phyloP scores from a whole-genome alignment of 768 basidiomycete species.

The Pisolithus tinctorius region DNA sequence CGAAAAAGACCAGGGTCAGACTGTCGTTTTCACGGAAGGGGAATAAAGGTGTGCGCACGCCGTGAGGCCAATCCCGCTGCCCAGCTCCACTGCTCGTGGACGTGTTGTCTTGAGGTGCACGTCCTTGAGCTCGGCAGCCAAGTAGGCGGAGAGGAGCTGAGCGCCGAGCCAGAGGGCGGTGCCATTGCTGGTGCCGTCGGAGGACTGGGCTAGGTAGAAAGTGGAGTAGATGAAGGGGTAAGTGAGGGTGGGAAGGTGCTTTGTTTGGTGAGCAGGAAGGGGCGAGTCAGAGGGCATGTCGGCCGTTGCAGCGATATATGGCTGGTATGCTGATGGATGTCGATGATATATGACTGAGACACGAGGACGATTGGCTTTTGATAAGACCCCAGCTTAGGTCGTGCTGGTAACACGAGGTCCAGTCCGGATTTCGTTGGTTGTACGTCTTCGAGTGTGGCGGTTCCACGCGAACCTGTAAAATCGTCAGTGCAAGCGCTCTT shows the following conservation, averaged over 20 bases:
- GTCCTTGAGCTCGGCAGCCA: conserved; percentile 36
- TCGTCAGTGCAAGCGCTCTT: too few species aligned
- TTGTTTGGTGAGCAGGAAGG: conserved; percentile 57
- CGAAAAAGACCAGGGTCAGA: not conserved
- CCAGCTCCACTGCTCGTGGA: conserved; percentile 62
- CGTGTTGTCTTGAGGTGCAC: conserved; percentile 9
- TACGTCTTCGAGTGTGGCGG: too few species aligned
- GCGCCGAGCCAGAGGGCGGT: conserved; percentile 82
- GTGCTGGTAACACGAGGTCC: conserved; percentile 1
- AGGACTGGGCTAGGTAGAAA: conserved; percentile 50
- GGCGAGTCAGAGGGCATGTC: not conserved
- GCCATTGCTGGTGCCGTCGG: conserved; percentile 65
- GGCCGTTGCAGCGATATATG: not conserved
- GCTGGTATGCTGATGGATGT: not conserved
- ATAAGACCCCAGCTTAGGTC: not conserved
- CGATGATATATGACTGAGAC: not conserved
- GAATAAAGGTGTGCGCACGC: conserved; percentile 43
- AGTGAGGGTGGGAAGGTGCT: conserved; percentile 47
- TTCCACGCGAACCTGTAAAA: too few species aligned
- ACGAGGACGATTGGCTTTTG: conserved; percentile 2
- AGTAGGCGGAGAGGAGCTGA: conserved; percentile 64
- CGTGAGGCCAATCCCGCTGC: conserved; percentile 76
- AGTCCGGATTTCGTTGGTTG: not conserved
- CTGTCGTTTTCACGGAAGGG: not conserved
- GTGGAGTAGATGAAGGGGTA: conserved; percentile 32